Conservation (phyloP, 441 rosid species). For the Euphorbia celastroides region DNA sequence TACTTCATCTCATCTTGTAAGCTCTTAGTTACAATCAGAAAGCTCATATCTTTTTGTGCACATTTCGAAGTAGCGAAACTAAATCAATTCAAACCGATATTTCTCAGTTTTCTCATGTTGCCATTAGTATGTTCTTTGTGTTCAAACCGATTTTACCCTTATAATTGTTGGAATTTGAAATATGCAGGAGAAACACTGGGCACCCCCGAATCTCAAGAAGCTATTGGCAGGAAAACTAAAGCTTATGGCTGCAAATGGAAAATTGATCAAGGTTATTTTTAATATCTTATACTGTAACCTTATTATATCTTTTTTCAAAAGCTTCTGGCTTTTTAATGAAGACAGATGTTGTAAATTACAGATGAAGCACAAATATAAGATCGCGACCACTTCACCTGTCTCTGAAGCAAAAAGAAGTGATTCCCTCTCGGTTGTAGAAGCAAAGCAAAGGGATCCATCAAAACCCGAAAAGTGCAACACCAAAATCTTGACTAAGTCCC, state of each 20-base stretch:
- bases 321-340: neutral
- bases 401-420: conserved; percentile 39
- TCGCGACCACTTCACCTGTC: conserved; percentile 34
- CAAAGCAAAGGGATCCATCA: conserved; percentile 44
- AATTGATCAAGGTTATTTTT: conserved; percentile 65
- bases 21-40: neutral
- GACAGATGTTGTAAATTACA: conserved; percentile 32
- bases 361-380: conserved; percentile 63
- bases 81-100: neutral
- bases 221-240: conserved; percentile 62
- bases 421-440: conserved; percentile 41
- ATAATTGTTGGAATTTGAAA: conserved; percentile 3
- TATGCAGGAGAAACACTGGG: conserved; percentile 48
- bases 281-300: neutral
- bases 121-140: neutral
- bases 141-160: conserved; percentile 21
- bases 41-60: neutral
- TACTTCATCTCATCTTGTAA: conserved; percentile 20
- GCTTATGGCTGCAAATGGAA: conserved; percentile 64
- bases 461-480: conserved; percentile 43
- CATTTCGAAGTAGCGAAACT: neutral
- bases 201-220: conserved; percentile 50
- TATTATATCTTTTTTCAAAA: neutral
- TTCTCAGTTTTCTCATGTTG: neutral
- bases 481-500: conserved; percentile 37